Evolutionary conservation across 257 asterid species (phyloP), one percentile per base, ranked within the genome.

Genomic region (Solanum sitiens): DNA sequence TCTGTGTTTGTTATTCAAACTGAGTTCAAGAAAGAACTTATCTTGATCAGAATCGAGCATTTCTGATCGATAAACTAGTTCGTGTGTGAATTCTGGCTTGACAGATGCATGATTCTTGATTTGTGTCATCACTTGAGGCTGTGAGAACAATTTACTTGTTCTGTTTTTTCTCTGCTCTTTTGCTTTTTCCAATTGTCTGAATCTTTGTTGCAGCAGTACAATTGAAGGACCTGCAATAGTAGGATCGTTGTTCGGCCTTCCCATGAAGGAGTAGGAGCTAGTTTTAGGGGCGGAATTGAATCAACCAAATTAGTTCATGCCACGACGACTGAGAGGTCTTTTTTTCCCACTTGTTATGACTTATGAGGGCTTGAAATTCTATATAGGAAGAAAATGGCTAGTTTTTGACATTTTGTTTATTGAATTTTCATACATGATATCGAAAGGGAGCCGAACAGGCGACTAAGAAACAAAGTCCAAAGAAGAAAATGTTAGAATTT

Each of bases 141-240:
- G 87, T 25, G 87, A 53, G 59, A 88, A 82, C 40, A 87, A 40
- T 14, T 65, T 71, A 1, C 40, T 8, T 45, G 86, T 68, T 74
- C 77, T 42, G 18, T 80, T 89, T 40, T 87, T 89, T 75, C 91
- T 86, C 86, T 75, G 87, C 83, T 86, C 88, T 86, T 68, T 91
- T 83, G 87, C 79, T 65, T 75, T 87, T 33, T 89, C 89, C 25
- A 90, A 74, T 86, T 86, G 89, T 86, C 84, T 90, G 87, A 90
- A 90, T 82, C 92, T 89, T 85, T 90, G 90, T 87, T 89, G 91
- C 21, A 90, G 83, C 45, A 91, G 84, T 47, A 89, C 89, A 83
- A 91, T 89, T 10, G 91, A 89, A 25, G 92, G 74, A 59, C 32
- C 63, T 53, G 63, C 23, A 53, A 53, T 53, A 53, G 63, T 53